These are phyloP conservation scores for Lentinus brumalis DNA, from an alignment of 768 basidiomycete genomes.

Conservation along the genomic window DNA sequence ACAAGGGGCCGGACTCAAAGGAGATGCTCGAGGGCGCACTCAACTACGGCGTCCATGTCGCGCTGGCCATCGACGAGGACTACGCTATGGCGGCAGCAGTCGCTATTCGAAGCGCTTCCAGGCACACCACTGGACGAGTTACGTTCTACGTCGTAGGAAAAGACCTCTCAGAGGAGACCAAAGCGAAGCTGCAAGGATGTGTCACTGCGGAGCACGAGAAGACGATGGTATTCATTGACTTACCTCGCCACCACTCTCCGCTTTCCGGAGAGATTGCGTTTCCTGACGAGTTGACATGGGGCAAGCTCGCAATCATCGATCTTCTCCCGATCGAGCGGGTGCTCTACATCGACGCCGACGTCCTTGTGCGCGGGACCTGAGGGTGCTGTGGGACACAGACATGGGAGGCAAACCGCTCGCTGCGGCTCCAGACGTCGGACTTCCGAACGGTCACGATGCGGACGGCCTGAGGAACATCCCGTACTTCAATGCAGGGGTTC, in stretches of 20 bases:
- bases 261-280: constrained; percentile 35
- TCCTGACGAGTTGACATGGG: constrained; percentile 43
- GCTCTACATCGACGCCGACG: constrained; percentile 57
- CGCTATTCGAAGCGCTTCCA: constrained; percentile 43
- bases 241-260: constrained; percentile 20
- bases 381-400: constrained; percentile 47
- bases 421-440: constrained; percentile 51
- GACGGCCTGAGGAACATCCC: constrained; percentile 21
- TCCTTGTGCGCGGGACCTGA: constrained; percentile 45
- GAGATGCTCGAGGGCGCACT: constrained; percentile 28
- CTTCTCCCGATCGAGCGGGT: constrained; percentile 51
- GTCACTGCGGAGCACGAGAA: constrained; percentile 30
- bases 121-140: constrained; percentile 39
- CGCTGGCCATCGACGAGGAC: constrained; percentile 41
- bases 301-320: constrained; percentile 50
- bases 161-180: constrained; percentile 42
- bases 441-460: constrained; percentile 48
- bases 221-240: constrained; percentile 45
- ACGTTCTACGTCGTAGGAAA: constrained; percentile 54
- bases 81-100: constrained; percentile 54
- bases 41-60: constrained; percentile 52
- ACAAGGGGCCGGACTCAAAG: constrained; percentile 2
- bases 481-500: constrained; percentile 60
- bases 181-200: constrained; percentile 29
- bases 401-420: constrained; percentile 44